Conservation (phyloP, 1,284 basidiomycete species). For the Boletellus deceptivus region DNA sequence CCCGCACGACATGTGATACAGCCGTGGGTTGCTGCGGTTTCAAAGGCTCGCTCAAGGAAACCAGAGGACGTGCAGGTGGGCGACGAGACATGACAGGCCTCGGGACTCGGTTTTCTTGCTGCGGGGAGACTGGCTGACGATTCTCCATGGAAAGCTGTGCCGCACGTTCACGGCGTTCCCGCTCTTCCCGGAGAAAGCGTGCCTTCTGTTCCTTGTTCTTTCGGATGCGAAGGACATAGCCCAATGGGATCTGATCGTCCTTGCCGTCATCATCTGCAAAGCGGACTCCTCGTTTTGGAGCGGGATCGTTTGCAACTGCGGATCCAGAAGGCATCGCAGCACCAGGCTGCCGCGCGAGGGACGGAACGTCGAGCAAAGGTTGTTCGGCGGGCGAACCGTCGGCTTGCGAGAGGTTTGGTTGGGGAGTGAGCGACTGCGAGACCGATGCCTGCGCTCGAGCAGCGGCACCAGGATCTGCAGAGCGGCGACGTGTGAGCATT, state of each 20-base stretch:
- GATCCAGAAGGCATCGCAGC: constrained; percentile 15
- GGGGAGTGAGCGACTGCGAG: constrained; percentile 2
- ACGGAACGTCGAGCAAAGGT: constrained; percentile 1
- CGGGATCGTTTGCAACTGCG: constrained; percentile 11
- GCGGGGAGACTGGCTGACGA: constrained; percentile 28
- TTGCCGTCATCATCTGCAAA: constrained; percentile 63
- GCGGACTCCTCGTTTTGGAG: constrained; percentile 60
- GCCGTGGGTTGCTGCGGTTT: constrained; percentile 6
- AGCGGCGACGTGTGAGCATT: constrained; percentile 11
- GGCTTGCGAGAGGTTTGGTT: constrained; percentile 1
- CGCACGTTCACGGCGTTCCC: constrained; percentile 46
- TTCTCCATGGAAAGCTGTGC: constrained; percentile 33
- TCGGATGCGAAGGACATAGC: constrained; percentile 63
- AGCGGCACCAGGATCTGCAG: constrained; percentile 25
- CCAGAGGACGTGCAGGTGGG: constrained; percentile 16
- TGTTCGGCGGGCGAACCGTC: not conserved
- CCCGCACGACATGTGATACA: constrained; percentile 19
- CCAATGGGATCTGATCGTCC: constrained; percentile 65
- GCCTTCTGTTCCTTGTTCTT: constrained; percentile 72
- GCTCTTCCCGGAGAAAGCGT: constrained; percentile 60
- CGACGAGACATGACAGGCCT: constrained; percentile 17
- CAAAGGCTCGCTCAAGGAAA: constrained; percentile 16
- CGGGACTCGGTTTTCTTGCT: constrained; percentile 14
- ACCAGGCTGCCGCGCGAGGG: constrained; percentile 2
- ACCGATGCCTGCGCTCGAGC: constrained; percentile 6